Base-by-base conservation (phyloP, 2,329 filamentous ascomycete species). In the Didymella keratinophila region DNA sequence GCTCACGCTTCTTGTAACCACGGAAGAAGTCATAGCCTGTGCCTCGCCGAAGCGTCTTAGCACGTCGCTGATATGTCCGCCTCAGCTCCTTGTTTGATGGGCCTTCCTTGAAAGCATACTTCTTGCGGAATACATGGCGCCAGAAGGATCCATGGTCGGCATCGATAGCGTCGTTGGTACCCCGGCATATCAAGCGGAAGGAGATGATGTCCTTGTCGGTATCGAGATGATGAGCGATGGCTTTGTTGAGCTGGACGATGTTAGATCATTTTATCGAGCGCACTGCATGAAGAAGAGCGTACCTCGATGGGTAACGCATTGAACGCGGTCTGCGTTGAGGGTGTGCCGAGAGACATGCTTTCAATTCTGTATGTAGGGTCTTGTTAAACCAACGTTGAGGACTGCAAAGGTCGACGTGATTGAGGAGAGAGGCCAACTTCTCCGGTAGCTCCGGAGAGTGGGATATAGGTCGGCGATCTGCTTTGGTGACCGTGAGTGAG, bases 141-240 rank as follows among this genome's bases (percentile, higher is more conserved):
- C 83, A 86, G 66, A 84, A 81, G 7, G 77, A 79, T 23, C 63
- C 55, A 10, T 73, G 64, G 41, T 78, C 75, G 5, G 70, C 74
- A 28, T 80, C 74, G 52, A 84, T 68, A 7, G 80, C 76, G 61
- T 74, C 52, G 32, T 73, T 67, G 0, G 79, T 78, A 3, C 62
- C 64, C 8, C 65, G 69, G 70, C 82, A 84, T 20, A 79, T 63
- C 1, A 66, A 54, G 7, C 74, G 69, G 64, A 79, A 84, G 51
- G 62, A 73, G 23, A 67, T 64, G 14, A 85, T 65, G 60, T 84
- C 81, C 18, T 66, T 63, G 65, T 84, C 82, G 7, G 58, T 57
- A 1, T 76, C 71, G 20, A 83, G 66, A 16, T 70, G 52, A 50
- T 65, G 52, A 16, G 72, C 78, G 18, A 82, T 80, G 32, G 66